Percentiles rank a stretch among this genome's conserved stretches.
phyloP scores from a whole-genome alignment of 805 yeast genomes.

The Ogataea nakhonphanomensis region DNA sequence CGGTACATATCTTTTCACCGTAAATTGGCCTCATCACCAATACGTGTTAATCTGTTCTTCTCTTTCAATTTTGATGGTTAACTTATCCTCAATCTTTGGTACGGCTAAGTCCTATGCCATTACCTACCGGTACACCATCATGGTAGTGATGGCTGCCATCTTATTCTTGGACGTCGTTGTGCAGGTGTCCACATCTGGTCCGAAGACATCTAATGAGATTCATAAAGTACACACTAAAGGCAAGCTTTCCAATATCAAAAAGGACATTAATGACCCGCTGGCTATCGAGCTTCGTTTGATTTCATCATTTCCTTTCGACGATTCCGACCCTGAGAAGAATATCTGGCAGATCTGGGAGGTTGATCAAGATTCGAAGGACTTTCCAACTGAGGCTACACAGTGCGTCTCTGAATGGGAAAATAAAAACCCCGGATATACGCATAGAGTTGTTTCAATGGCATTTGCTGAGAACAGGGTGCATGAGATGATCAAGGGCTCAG shows the following conservation, averaged over 20 bases:
- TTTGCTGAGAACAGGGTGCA: slow-evolving; percentile 11
- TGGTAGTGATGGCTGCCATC: slow-evolving; percentile 1
- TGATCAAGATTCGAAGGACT: slow-evolving; percentile 1
- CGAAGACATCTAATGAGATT: neutral
- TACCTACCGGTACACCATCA: slow-evolving; percentile 3
- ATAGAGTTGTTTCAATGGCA: slow-evolving; percentile 8
- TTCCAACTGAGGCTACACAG: slow-evolving; percentile 8
- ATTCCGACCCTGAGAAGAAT: slow-evolving; percentile 15
- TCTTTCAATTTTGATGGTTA: neutral
- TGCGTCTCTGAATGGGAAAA: slow-evolving; percentile 10
- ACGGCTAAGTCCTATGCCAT: neutral
- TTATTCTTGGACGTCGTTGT: slow-evolving; percentile 2
- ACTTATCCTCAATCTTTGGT: neutral
- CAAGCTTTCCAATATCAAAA: neutral
- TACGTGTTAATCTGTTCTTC: neutral
- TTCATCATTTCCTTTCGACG: slow-evolving; percentile 15
- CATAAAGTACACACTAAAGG: neutral
- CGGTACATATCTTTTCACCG: no score
- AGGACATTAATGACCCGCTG: slow-evolving; percentile 12
- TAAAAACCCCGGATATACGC: slow-evolving; percentile 7
- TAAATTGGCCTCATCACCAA: no score
- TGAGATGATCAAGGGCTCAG: slow-evolving; percentile 11
- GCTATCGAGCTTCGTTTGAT: slow-evolving; percentile 18
- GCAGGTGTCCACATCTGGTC: slow-evolving; percentile 2
- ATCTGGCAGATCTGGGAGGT: slow-evolving; percentile 21